Base-by-base conservation (phyloP, 2,329 filamentous ascomycete genomes). In the Alternaria gansuensis region DNA sequence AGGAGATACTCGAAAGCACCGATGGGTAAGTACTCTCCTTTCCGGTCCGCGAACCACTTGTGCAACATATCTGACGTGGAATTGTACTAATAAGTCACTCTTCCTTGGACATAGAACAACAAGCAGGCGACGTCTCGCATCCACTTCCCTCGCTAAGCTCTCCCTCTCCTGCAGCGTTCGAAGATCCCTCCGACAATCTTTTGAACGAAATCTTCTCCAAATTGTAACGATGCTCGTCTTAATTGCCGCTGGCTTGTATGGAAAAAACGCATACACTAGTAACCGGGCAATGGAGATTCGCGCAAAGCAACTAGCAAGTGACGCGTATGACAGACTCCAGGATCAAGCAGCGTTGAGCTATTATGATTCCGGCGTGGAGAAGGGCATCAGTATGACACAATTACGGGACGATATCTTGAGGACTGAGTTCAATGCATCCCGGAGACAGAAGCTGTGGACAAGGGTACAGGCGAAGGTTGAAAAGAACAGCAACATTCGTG, bases 101-200 rank as follows among this genome's bases (percentile, higher is more conserved):
- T 82, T 80, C 85, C 82, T 82, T 86, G 77, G 83, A 88, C 81
- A 87, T 87, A 94, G 91, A 92, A 82, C 85, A 83, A 79, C 83
- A 85, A 85, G 81, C 80, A 81, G 78, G 82, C 84, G 80, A 83
- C 82, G 82, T 78, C 87, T 97, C 84, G 87, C 88, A 80, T 94
- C 90, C 81, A 90, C 86, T 83, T 96, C 92, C 84, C 90, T 96
- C 89, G 90, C 93, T 85, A 87, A 90, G 79, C 85, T 98, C 90
- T 87, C 93, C 82, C 84, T 97, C 90, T 77, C 82, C 82, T 97
- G 92, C 81, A 87, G 90, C 80, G 71, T 92, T 89, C 87, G 87
- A 78, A 85, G 91, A 82, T 91, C 88, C 80, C 79, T 93, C 87
- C 84, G 89, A 81, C 87, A 89, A 85, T 86, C 90, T 78, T 72